These are phyloP conservation scores for Butyriboletus appendiculatus DNA, from an alignment of 1,284 basidiomycete species.

Conservation along the genomic window DNA sequence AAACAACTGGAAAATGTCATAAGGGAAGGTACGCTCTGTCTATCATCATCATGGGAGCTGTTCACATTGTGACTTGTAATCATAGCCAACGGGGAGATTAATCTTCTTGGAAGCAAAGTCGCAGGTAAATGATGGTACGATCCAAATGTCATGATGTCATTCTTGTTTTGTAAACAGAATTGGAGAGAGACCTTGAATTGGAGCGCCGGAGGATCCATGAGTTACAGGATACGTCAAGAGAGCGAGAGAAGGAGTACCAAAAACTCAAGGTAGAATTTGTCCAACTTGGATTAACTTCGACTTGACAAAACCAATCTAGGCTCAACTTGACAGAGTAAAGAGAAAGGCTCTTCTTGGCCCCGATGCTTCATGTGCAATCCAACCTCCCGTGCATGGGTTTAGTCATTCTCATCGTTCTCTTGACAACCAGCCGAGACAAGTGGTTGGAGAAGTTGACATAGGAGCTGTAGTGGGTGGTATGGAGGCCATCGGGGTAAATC, in stretches of 20 bases:
- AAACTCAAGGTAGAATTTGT: conserved; percentile 66
- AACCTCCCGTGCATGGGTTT: conserved; percentile 13
- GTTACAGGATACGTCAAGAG: conserved; percentile 68
- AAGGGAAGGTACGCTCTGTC: conserved; percentile 59
- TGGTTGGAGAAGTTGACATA: conserved; percentile 42
- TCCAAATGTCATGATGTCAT: background rate
- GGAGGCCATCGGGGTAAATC: conserved; percentile 63
- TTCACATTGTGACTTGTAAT: conserved; percentile 7
- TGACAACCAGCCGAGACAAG: conserved; percentile 22
- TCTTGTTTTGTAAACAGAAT: conserved; percentile 44
- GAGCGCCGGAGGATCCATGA: conserved; percentile 74
- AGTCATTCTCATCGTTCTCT: conserved; percentile 19
- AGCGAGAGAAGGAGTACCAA: conserved; percentile 83
- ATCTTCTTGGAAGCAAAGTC: conserved; percentile 64
- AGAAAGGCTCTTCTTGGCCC: conserved; percentile 66
- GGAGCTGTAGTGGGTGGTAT: conserved; percentile 66
- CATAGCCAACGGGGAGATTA: conserved; percentile 77
- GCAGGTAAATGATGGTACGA: conserved; percentile 43
- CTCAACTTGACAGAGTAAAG: conserved; percentile 79
- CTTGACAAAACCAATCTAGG: conserved; percentile 52
- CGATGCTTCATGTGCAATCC: conserved; percentile 20
- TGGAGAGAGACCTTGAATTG: conserved; percentile 76
- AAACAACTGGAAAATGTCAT: conserved; percentile 81
- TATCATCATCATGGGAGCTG: background rate
- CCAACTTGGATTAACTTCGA: conserved; percentile 31